Conservation (phyloP, 1,284 basidiomycete species). For the Rhodofomes roseus region DNA sequence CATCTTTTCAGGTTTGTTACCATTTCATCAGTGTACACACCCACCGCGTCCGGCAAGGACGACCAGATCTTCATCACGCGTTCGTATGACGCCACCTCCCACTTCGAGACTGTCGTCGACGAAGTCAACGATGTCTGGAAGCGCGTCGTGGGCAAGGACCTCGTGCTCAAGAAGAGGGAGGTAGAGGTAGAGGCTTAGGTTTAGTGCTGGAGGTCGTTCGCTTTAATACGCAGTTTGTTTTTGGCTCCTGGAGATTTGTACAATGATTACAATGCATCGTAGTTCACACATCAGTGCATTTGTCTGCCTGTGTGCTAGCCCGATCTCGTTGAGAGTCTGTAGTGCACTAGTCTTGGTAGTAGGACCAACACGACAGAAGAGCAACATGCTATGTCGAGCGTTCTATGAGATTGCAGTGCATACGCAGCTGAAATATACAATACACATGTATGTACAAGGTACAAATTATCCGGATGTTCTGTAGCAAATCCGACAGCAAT, state of each 20-base stretch:
- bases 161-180: constrained; percentile 84
- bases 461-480: constrained; percentile 12
- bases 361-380: background rate
- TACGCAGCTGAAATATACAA: constrained; percentile 1
- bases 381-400: too few relatives aligned
- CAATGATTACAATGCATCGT: constrained; percentile 3
- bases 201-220: constrained; percentile 2
- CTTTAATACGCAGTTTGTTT: constrained; percentile 12
- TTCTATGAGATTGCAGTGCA: background rate
- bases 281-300: background rate
- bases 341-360: background rate
- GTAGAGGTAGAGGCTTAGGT: constrained; percentile 57
- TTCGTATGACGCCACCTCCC: constrained; percentile 97
- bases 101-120: constrained; percentile 97
- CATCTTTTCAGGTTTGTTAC: constrained; percentile 75
- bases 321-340: too few relatives aligned
- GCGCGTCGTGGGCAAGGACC: constrained; percentile 70
- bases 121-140: constrained; percentile 95
- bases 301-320: background rate
- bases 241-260: constrained; percentile 16
- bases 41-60: constrained; percentile 75
- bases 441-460: constrained; percentile 13
- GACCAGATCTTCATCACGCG: constrained; percentile 97
- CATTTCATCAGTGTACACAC: constrained; percentile 86
- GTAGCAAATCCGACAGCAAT: background rate